Evolutionary conservation across 129 eudicot genomes (phyloP).

Genomic region (Chrysanthemum lavandulifolium): DNA sequence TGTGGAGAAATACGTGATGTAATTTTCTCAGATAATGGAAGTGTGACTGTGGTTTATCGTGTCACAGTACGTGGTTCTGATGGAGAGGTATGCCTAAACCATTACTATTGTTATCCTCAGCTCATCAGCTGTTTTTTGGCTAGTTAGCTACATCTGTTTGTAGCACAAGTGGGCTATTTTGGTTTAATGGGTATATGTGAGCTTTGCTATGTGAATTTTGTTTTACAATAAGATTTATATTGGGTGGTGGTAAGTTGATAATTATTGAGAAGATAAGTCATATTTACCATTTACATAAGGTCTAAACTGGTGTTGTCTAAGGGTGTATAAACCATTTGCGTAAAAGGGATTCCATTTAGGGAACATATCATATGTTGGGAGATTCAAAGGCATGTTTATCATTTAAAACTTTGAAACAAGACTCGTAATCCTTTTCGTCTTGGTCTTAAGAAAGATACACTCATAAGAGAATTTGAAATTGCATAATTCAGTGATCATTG

Average conservation of each 20-base stretch:
- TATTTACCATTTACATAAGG: background rate
- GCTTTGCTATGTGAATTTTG: background rate
- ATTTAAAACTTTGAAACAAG: too few species aligned
- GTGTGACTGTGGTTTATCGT: constrained; percentile 94
- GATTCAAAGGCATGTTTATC: too few species aligned
- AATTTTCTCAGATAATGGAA: constrained; percentile 80
- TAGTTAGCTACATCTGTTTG: background rate
- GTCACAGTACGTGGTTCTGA: constrained; percentile 90
- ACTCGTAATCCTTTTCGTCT: too few species aligned
- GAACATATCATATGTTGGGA: too few species aligned
- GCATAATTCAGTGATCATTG: too few species aligned
- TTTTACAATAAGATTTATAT: background rate
- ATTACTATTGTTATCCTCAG: background rate
- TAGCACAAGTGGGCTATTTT: background rate
- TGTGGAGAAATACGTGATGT: constrained; percentile 99
- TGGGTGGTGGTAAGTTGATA: constrained; percentile 3
- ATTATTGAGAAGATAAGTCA: background rate
- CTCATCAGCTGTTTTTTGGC: background rate
- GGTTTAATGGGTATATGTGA: background rate
- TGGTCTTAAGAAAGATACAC: too few species aligned
- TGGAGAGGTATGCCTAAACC: constrained; percentile 73
- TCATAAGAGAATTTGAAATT: too few species aligned
- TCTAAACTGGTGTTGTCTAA: background rate
- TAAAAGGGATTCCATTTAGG: too few species aligned
- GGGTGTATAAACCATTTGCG: background rate